Evolutionary conservation across 2,329 filamentous ascomycete species (phyloP), one percentile per base, ranked within the genome.

Genomic region (Tolypocladium tundrense): DNA sequence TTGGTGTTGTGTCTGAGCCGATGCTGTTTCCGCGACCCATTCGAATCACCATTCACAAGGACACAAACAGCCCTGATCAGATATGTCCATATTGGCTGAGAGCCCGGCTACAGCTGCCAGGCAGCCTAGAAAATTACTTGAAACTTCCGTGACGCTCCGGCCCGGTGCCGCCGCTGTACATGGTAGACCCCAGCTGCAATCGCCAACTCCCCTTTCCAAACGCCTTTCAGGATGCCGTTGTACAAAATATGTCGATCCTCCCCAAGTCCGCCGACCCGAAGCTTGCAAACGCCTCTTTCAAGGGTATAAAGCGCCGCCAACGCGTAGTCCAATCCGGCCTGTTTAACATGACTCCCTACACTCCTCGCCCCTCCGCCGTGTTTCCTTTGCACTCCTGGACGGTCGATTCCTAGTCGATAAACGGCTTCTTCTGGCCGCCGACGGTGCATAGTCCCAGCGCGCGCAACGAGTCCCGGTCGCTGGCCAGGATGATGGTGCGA

Each of bases 401-500:
- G 27, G 21, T 27, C 7, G 13, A 9, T 35, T 50, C 52, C 50
- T 71, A 87, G 69, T 87, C 84, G 59, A 87, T 87, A 56, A 86
- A 74, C 57, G 83, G 83, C 68, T 86, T 87, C 72, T 86, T 85
- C 63, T 85, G 80, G 0, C 82, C 83, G 24, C 81, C 83, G 6
- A 87, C 82, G 65, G 82, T 75, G 61, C 84, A 86, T n/a, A 86
- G 70, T 0, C 84, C 84, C 19, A 87, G 70, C n/a, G 84, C 81
- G 43, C 79, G 76, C 58, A 87, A 72, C 19, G 83, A 81, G 63
- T 86, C 81, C 58, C 76, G 85, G 69, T 97, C 92, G 60, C 82
- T 87, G 6, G 90, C 86, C 55, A 88, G 80, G 59, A 97, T 84
- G 61, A 99, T 94, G 9, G 83, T 86, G 61, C 87, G 86, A 1